A percentile compares a stretch with the other conserved stretches of the same genome.
Conservation (phyloP, 495 filamentous ascomycete genomes). For the Aspergillus wentii region DNA sequence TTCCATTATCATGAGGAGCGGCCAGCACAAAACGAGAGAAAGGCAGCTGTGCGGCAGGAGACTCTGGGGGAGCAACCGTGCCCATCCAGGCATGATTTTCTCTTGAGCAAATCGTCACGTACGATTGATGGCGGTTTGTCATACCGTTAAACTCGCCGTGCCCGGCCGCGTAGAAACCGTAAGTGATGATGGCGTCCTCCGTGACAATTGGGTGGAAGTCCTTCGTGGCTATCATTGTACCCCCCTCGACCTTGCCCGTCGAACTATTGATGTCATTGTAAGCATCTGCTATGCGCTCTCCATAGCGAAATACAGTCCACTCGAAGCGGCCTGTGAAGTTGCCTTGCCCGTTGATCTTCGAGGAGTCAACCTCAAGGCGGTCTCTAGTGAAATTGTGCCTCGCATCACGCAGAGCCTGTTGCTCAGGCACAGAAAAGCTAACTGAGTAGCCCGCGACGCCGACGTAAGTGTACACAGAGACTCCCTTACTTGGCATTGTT, state of each 20-base stretch:
- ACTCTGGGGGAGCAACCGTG: conserved; percentile 34
- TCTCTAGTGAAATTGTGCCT: background rate
- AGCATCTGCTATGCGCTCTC: background rate
- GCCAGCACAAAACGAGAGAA: conserved; percentile 45
- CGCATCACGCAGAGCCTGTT: background rate
- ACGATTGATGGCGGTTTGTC: conserved; percentile 47
- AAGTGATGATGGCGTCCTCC: conserved; percentile 34
- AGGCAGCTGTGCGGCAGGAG: conserved; percentile 32
- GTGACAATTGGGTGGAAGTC: conserved; percentile 5
- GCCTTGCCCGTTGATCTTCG: conserved; percentile 1
- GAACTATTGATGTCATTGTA: conserved; percentile 3
- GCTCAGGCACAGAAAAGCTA: conserved; percentile 1
- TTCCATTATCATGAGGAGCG: conserved; percentile 45
- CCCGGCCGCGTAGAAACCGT: conserved; percentile 50
- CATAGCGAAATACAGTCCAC: conserved; percentile 3
- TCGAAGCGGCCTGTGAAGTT: conserved; percentile 4
- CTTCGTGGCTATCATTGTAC: conserved; percentile 2
- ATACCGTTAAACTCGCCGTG: conserved; percentile 35
- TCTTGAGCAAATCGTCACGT: conserved; percentile 36
- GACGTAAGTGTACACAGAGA: conserved; percentile 5
- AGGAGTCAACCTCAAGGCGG: conserved; percentile 1
- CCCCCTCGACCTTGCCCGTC: conserved; percentile 1
- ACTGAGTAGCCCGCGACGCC: conserved; percentile 1
- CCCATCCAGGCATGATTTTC: conserved; percentile 44
- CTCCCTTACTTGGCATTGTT: conserved; percentile 6